These are phyloP conservation scores for Cladophialophora yegresii DNA, from an alignment of 2,329 filamentous ascomycete genomes.

Conservation along the genomic window DNA sequence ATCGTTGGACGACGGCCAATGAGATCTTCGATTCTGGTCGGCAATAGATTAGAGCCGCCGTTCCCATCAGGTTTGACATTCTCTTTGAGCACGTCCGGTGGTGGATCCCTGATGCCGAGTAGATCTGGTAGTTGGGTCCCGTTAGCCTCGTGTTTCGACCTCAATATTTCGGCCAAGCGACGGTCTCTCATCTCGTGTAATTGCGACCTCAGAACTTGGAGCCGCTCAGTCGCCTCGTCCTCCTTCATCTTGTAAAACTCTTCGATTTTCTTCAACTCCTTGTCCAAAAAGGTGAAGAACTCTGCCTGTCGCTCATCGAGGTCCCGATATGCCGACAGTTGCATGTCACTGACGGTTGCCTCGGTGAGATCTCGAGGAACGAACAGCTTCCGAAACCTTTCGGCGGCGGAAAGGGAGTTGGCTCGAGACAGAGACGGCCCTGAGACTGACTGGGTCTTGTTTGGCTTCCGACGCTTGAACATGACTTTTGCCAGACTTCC, in stretches of 20 bases:
- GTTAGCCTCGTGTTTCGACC: conserved; percentile 8
- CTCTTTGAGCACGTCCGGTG: conserved; percentile 32
- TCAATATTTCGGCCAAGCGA: conserved; percentile 69
- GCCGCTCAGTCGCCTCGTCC: conserved; percentile 72
- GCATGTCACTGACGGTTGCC: conserved; percentile 50
- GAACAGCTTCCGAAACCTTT: conserved; percentile 46
- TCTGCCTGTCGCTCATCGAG: conserved; percentile 75
- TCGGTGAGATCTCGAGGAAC: conserved; percentile 39
- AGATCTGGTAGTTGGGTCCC: conserved; percentile 2
- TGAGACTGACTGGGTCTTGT: conserved; percentile 28
- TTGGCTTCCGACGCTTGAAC: conserved; percentile 19
- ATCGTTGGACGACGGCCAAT: conserved; percentile 49
- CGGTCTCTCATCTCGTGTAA: conserved; percentile 90
- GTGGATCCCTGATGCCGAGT: conserved; percentile 21
- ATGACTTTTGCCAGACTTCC: conserved; percentile 26
- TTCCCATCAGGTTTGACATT: conserved; percentile 35
- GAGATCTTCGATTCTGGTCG: conserved; percentile 48
- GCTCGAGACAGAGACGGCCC: conserved; percentile 26
- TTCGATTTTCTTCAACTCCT: conserved; percentile 88
- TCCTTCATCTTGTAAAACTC: conserved; percentile 86
- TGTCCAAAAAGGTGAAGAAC: conserved; percentile 82
- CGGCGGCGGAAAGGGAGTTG: conserved; percentile 39
- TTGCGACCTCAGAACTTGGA: conserved; percentile 74
- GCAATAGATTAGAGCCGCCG: conserved; percentile 35
- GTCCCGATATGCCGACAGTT: conserved; percentile 61